These are phyloP conservation scores for Ocimum tenuiflorum DNA, from an alignment of 257 asterid genomes.

Conservation along the genomic window DNA sequence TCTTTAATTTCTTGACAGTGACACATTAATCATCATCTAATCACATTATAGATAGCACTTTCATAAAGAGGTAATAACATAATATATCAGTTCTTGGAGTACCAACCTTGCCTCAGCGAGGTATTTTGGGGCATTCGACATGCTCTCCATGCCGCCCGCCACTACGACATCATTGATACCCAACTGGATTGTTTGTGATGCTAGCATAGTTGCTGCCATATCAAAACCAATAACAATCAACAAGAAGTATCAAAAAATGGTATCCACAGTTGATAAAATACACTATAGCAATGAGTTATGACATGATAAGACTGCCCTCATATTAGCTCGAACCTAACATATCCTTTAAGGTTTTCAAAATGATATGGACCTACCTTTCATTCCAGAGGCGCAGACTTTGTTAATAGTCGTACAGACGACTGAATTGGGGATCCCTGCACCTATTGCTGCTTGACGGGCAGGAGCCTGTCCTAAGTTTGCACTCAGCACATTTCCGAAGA, in stretches of 20 bases:
- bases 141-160: conserved; percentile 99
- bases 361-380: conserved; percentile 65
- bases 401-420: conserved; percentile 85
- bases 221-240: conserved; percentile 16
- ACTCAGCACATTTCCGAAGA: conserved; percentile 93
- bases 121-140: conserved; percentile 97
- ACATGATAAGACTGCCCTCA: conserved; percentile 7
- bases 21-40: neutral
- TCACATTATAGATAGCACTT: neutral
- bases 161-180: conserved; percentile 93
- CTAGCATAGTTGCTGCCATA: conserved; percentile 82
- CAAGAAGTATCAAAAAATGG: neutral
- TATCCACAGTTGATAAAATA: neutral
- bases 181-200: conserved; percentile 88
- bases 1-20: neutral
- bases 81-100: neutral
- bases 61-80: neutral
- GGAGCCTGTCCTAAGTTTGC: conserved; percentile 99
- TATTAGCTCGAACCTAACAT: neutral
- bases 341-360: neutral
- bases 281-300: neutral
- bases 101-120: conserved; percentile 89
- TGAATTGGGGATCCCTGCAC: conserved; percentile 85
- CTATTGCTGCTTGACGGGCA: conserved; percentile 97
- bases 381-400: conserved; percentile 99